These are phyloP conservation scores for Ascochyta pisi DNA, from an alignment of 2,329 filamentous ascomycete species.

Conservation along the genomic window DNA sequence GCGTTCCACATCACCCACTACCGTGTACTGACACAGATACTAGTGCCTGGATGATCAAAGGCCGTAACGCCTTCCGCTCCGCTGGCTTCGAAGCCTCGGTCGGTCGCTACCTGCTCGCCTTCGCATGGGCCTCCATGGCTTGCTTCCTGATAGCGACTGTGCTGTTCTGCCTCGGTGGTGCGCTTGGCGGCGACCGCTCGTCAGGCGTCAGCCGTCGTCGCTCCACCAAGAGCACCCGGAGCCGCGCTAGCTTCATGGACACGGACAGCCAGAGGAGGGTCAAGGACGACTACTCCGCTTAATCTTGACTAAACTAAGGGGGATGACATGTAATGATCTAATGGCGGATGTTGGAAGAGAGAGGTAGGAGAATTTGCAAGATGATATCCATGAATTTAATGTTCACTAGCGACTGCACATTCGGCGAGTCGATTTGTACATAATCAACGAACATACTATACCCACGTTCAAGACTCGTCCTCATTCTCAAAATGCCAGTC, in stretches of 20 bases:
- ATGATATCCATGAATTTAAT: slow-evolving; percentile 33
- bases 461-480: neutral
- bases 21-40: slow-evolving; percentile 5
- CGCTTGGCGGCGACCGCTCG: slow-evolving; percentile 55
- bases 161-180: slow-evolving; percentile 70
- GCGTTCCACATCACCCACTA: neutral
- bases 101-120: slow-evolving; percentile 74
- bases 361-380: neutral
- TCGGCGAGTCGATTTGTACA: neutral
- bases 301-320: slow-evolving; percentile 25
- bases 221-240: slow-evolving; percentile 53
- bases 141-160: slow-evolving; percentile 70
- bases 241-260: slow-evolving; percentile 62
- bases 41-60: slow-evolving; percentile 72
- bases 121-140: slow-evolving; percentile 76
- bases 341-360: neutral
- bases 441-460: neutral
- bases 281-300: slow-evolving; percentile 72
- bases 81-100: slow-evolving; percentile 65
- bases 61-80: slow-evolving; percentile 68
- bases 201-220: slow-evolving; percentile 54
- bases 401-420: slow-evolving; percentile 10
- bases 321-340: neutral
- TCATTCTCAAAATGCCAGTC: slow-evolving; percentile 15
- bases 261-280: slow-evolving; percentile 65